These are phyloP conservation scores for Suillus decipiens DNA, from an alignment of 768 basidiomycete species.

Conservation along the genomic window DNA sequence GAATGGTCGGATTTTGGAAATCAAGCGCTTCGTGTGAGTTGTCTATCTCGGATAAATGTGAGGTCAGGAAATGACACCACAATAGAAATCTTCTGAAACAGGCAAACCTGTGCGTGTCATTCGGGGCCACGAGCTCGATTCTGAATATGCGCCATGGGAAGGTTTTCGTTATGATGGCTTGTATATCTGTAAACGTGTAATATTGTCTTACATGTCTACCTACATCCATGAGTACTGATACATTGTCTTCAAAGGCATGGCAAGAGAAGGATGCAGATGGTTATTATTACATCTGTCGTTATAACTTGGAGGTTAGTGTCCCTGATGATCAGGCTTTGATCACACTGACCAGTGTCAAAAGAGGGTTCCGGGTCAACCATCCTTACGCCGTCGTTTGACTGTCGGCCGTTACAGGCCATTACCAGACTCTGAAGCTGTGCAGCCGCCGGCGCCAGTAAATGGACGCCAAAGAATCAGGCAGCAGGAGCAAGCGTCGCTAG, in stretches of 20 bases:
- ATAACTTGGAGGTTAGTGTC: slow-evolving; percentile 23
- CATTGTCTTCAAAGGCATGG: slow-evolving; percentile 21
- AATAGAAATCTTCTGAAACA: slow-evolving; percentile 24
- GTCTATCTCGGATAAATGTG: neutral
- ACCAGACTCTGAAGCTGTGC: neutral
- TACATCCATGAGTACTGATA: neutral
- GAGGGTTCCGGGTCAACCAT: slow-evolving; percentile 30
- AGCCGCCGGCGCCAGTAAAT: neutral
- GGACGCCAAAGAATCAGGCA: neutral
- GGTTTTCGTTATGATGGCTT: slow-evolving; percentile 35
- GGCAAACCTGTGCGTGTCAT: slow-evolving; percentile 27
- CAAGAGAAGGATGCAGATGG: slow-evolving; percentile 15
- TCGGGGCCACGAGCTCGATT: slow-evolving; percentile 21
- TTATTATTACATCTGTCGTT: slow-evolving; percentile 26
- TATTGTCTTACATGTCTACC: neutral
- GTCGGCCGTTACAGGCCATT: neutral
- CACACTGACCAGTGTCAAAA: slow-evolving; percentile 7
- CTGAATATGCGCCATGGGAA: slow-evolving; percentile 26
- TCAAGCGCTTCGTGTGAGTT: slow-evolving; percentile 21
- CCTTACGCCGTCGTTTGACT: slow-evolving; percentile 16
- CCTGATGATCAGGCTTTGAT: neutral
- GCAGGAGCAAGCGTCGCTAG: neutral
- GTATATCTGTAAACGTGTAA: slow-evolving; percentile 28
- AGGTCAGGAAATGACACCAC: neutral
- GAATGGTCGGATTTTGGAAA: slow-evolving; percentile 20